phyloP scores from a whole-genome alignment of 768 basidiomycete species.

The Cystobasidium tubakii region DNA sequence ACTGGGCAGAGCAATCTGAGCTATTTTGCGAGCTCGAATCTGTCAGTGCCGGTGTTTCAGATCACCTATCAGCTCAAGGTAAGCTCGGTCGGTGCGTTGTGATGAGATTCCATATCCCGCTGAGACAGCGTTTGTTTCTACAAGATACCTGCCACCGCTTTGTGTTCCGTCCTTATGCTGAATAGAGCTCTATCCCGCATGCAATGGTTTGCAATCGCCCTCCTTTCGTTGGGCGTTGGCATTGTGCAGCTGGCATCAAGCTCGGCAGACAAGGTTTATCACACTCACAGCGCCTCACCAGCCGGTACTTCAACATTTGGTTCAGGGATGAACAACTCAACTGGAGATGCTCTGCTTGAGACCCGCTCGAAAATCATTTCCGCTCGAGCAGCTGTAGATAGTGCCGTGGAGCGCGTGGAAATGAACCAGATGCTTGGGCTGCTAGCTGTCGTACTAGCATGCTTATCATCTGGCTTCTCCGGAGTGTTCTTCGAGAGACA shows the following conservation, averaged over 20 bases:
- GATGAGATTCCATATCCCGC: not conserved
- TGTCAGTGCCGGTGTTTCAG: slow-evolving; percentile 46
- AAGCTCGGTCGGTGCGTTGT: no score
- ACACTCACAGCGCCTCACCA: not conserved
- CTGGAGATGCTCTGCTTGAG: not conserved
- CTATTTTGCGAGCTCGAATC: slow-evolving; percentile 38
- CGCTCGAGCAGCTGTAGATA: not conserved
- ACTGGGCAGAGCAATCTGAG: slow-evolving; percentile 31
- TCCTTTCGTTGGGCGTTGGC: slow-evolving; percentile 51
- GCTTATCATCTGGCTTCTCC: slow-evolving; percentile 88
- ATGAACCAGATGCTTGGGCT: slow-evolving; percentile 82
- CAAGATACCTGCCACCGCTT: slow-evolving; percentile 30
- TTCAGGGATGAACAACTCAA: not conserved
- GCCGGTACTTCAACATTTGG: not conserved
- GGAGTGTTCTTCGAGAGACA: slow-evolving; percentile 97
- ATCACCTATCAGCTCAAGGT: slow-evolving; percentile 46
- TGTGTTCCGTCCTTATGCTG: slow-evolving; percentile 67
- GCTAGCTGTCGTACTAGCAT: slow-evolving; percentile 77
- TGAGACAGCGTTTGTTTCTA: not conserved
- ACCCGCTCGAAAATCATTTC: not conserved
- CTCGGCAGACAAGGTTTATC: slow-evolving; percentile 10
- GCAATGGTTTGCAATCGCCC: slow-evolving; percentile 73
- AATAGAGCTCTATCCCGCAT: slow-evolving; percentile 52
- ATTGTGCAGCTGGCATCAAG: slow-evolving; percentile 62
- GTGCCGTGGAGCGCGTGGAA: slow-evolving; percentile 42